Percentiles rank a stretch among this genome's conserved stretches.
phyloP scores from a whole-genome alignment of 1,284 basidiomycete genomes.

The Trichosporon faecale region DNA sequence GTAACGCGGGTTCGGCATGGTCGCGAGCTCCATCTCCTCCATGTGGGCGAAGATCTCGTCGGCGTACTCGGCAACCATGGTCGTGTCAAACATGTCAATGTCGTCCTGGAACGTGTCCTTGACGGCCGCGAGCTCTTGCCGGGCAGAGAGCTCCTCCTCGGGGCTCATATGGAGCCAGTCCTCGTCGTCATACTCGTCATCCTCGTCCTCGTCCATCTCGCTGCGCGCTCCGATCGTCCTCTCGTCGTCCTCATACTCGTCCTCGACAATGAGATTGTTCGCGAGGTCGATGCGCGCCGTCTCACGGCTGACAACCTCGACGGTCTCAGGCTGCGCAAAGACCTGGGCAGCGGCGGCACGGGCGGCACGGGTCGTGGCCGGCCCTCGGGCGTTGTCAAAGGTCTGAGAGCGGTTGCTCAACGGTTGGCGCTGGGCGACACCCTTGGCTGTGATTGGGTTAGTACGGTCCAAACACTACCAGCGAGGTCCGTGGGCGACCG shows the following conservation, averaged over 20 bases:
- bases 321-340: conserved; percentile 18
- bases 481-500: background rate
- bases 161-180: conserved; percentile 65
- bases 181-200: conserved; percentile 57
- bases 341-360: conserved; percentile 9
- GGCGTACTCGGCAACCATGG: conserved; percentile 97
- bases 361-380: conserved; percentile 39
- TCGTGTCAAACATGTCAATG: conserved; percentile 81
- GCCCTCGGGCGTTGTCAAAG: conserved; percentile 20
- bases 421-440: conserved; percentile 35
- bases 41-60: conserved; percentile 98
- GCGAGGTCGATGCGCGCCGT: conserved; percentile 7
- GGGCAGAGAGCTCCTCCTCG: conserved; percentile 40
- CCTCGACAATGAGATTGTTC: conserved; percentile 21
- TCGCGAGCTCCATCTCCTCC: conserved; percentile 79
- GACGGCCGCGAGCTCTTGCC: conserved; percentile 46
- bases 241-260: conserved; percentile 23
- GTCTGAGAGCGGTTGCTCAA: conserved; percentile 29
- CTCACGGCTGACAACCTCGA: conserved; percentile 34
- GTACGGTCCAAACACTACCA: background rate
- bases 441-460: conserved; percentile 27
- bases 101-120: conserved; percentile 61
- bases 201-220: conserved; percentile 38
- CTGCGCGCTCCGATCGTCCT: conserved; percentile 13
- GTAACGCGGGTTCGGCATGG: conserved; percentile 91